phyloP scores from a whole-genome alignment of 2,329 filamentous ascomycete species.

The Colletotrichum sp. region DNA sequence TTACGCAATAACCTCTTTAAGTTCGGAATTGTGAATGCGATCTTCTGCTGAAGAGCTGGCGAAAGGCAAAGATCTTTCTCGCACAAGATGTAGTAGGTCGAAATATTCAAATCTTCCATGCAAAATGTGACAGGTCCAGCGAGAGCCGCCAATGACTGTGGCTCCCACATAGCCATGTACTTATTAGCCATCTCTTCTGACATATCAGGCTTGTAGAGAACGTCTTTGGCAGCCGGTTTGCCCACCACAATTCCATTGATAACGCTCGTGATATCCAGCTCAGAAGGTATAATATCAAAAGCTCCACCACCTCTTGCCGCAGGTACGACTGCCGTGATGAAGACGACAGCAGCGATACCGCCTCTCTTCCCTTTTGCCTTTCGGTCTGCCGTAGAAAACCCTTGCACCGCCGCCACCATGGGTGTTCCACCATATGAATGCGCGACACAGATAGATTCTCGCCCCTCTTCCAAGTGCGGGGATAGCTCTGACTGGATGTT shows the following conservation, averaged over 20 bases:
- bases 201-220: neutral
- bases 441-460: neutral
- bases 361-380: neutral
- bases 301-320: neutral
- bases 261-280: neutral
- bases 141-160: neutral
- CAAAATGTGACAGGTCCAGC: neutral
- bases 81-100: neutral
- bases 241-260: neutral
- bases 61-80: neutral
- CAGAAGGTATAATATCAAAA: neutral
- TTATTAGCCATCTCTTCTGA: neutral
- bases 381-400: neutral
- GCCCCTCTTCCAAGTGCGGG: neutral
- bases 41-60: neutral
- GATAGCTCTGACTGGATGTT: neutral
- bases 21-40: neutral
- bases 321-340: neutral
- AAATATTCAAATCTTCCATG: neutral
- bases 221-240: neutral
- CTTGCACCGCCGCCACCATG: neutral
- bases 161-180: neutral
- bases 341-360: neutral
- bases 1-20: neutral
- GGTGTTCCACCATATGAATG: neutral